These are phyloP conservation scores for Kodamaea fungicola DNA, from an alignment of 1,139 yeast species.

Conservation along the genomic window DNA sequence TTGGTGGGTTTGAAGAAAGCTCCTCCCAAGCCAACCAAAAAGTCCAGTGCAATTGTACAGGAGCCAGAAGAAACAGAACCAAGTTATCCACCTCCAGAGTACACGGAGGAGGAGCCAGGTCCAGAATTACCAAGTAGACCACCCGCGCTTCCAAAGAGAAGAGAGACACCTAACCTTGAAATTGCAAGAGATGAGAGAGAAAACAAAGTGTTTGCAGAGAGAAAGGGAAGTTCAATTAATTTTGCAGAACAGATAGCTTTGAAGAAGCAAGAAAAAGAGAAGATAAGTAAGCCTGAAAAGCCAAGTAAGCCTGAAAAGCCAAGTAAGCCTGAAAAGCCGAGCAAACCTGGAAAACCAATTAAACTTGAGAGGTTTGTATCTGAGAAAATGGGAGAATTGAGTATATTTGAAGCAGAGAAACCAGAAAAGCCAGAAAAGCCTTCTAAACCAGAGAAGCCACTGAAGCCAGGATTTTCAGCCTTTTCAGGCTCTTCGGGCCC, in stretches of 20 bases:
- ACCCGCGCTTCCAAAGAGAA: background rate
- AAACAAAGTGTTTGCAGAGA: too few species aligned
- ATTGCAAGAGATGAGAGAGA: too few species aligned
- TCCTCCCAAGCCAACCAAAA: slow-evolving; percentile 41
- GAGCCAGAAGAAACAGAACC: slow-evolving; percentile 10
- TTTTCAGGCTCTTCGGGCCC: too few species aligned
- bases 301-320: slow-evolving; percentile 13
- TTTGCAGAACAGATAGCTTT: slow-evolving; percentile 24
- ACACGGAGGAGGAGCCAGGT: slow-evolving; percentile 11
- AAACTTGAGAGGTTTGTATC: too few species aligned
- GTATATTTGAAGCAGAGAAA: too few species aligned
- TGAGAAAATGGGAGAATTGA: too few species aligned
- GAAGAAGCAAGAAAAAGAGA: slow-evolving; percentile 3
- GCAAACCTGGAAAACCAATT: too few species aligned
- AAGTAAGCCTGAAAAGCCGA: slow-evolving; percentile 10
- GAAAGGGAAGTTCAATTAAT: too few species aligned
- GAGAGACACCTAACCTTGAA: too few species aligned
- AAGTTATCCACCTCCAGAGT: slow-evolving; percentile 22
- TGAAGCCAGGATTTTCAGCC: slow-evolving; percentile 3
- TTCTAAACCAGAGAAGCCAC: slow-evolving; percentile 14
- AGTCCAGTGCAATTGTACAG: slow-evolving; percentile 12
- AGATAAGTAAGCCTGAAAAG: slow-evolving; percentile 8
- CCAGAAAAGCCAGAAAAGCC: slow-evolving; percentile 13
- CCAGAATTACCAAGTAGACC: slow-evolving; percentile 2
- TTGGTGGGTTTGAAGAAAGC: slow-evolving; percentile 23